phyloP scores from a whole-genome alignment of 306 rosid genomes.

The Gastrolobium bilobum region DNA sequence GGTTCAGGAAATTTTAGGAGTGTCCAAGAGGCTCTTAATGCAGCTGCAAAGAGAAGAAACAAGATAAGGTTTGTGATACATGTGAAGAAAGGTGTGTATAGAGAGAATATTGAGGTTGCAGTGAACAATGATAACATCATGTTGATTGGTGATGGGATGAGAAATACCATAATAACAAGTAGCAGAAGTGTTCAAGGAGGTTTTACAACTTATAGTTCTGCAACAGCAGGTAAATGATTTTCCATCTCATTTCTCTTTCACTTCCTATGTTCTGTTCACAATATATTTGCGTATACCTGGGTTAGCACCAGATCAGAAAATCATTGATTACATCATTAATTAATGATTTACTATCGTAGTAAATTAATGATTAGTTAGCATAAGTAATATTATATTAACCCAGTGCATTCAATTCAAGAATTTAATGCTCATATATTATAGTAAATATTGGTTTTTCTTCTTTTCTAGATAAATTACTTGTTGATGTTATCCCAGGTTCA shows the following conservation, averaged over 20 bases:
- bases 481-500: not conserved
- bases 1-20: conserved; percentile 74
- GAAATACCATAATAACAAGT: conserved; percentile 64
- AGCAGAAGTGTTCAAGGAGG: conserved; percentile 73
- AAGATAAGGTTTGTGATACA: conserved; percentile 66
- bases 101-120: conserved; percentile 78
- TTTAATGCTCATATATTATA: not conserved
- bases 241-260: not conserved
- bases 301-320: too few relatives aligned
- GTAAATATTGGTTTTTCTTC: too few relatives aligned
- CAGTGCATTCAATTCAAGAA: too few relatives aligned
- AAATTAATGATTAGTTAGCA: too few relatives aligned
- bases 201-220: conserved; percentile 82
- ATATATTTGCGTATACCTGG: too few relatives aligned
- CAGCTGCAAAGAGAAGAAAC: conserved; percentile 66
- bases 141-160: conserved; percentile 79
- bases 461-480: not conserved
- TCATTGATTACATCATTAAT: too few relatives aligned
- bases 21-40: conserved; percentile 76
- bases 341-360: too few relatives aligned
- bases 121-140: conserved; percentile 66
- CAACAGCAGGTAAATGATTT: conserved; percentile 74
- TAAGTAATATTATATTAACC: too few relatives aligned
- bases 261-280: not conserved
- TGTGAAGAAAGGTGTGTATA: conserved; percentile 79